Evolutionary conservation across 441 rosid species (phyloP).

Genomic region (Breynia disticha): DNA sequence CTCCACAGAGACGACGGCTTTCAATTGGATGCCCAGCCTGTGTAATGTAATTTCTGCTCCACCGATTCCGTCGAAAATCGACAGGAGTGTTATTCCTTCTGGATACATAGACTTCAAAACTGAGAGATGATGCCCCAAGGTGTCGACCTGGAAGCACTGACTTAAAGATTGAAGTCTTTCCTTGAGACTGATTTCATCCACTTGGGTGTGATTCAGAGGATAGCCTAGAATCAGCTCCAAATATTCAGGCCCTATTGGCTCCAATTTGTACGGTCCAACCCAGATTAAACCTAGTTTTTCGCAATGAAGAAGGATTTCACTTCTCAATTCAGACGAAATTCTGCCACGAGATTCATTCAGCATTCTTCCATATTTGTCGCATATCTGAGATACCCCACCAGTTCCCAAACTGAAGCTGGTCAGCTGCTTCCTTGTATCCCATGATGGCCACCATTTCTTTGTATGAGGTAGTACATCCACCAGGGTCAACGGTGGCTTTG

Average conservation of each 20-base stretch:
- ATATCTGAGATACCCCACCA: constrained; percentile 35
- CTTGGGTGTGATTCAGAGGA: constrained; percentile 55
- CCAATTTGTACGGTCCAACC: constrained; percentile 53
- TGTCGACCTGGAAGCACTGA: constrained; percentile 71
- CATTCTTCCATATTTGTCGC: constrained; percentile 44
- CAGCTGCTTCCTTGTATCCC: constrained; percentile 87
- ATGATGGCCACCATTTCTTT: constrained; percentile 88
- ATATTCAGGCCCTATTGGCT: constrained; percentile 50
- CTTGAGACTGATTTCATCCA: constrained; percentile 24
- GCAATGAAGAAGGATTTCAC: constrained; percentile 49
- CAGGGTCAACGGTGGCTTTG: constrained; percentile 51
- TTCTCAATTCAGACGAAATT: constrained; percentile 46
- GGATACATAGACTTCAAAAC: constrained; percentile 61
- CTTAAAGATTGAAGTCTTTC: constrained; percentile 53
- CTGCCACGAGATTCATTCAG: constrained; percentile 44
- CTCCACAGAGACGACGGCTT: constrained; percentile 67
- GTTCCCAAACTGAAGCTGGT: constrained; percentile 26
- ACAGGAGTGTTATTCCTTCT: constrained; percentile 60
- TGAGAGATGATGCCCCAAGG: constrained; percentile 76
- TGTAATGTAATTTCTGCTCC: constrained; percentile 63
- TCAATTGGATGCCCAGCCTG: constrained; percentile 72
- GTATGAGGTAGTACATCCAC: constrained; percentile 53
- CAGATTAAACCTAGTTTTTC: constrained; percentile 55
- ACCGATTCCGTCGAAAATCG: constrained; percentile 68
- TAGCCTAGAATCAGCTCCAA: constrained; percentile 76